Evolutionary conservation across 2,329 filamentous ascomycete genomes (phyloP).

Genomic region (Xylariomycetidae sp.): DNA sequence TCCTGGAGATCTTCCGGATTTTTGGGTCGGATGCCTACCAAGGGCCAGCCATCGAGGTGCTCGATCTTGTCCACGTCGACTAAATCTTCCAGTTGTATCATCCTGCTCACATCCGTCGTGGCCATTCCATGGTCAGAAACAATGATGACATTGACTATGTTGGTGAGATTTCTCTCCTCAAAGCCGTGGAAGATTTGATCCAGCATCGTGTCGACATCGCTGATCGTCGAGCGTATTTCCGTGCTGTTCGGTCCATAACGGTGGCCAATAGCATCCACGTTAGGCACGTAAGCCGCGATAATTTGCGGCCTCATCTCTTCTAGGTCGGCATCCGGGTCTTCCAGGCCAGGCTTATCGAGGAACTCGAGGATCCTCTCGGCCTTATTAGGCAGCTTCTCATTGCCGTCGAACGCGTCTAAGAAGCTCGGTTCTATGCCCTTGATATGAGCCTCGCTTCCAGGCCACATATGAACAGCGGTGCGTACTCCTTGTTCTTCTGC

Average conservation of each 20-base stretch:
- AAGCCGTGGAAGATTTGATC: conserved; percentile 71
- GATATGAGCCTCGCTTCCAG: conserved; percentile 87
- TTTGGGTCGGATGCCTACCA: conserved; percentile 83
- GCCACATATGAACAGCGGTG: conserved; percentile 96
- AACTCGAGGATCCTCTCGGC: conserved; percentile 75
- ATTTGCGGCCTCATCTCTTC: conserved; percentile 72
- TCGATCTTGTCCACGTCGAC: conserved; percentile 73
- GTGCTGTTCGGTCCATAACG: conserved; percentile 91
- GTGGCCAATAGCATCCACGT: conserved; percentile 86
- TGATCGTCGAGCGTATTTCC: conserved; percentile 75
- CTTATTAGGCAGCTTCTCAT: conserved; percentile 70
- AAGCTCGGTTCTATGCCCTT: conserved; percentile 68
- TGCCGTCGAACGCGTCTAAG: conserved; percentile 78
- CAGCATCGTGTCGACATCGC: conserved; percentile 77
- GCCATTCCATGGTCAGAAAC: conserved; percentile 99
- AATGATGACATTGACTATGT: conserved; percentile 90
- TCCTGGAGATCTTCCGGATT: conserved; percentile 58
- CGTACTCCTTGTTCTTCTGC: conserved; percentile 77
- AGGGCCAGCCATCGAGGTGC: conserved; percentile 89
- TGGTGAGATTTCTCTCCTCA: conserved; percentile 74
- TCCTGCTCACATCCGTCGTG: conserved; percentile 72
- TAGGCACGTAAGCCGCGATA: conserved; percentile 90
- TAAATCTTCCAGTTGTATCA: conserved; percentile 87
- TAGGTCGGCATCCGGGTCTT: conserved; percentile 47
- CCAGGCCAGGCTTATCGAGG: conserved; percentile 74